Evolutionary conservation across 2,329 filamentous ascomycete genomes (phyloP).

Genomic region (Hypoxylon sp.): DNA sequence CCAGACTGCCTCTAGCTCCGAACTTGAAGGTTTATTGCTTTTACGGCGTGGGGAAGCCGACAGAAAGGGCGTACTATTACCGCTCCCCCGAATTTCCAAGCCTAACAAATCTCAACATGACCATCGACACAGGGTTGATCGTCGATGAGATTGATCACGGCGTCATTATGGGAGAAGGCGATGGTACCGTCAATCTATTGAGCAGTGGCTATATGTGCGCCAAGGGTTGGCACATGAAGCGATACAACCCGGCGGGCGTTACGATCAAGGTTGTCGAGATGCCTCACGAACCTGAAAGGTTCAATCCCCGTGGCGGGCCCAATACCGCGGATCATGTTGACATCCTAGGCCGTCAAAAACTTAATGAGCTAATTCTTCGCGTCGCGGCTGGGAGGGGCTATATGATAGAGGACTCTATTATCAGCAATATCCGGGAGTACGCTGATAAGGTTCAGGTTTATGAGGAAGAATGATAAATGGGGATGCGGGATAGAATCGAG

Average conservation of each 20-base stretch:
- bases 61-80: constrained; percentile 94
- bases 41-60: constrained; percentile 94
- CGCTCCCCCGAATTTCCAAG: constrained; percentile 75
- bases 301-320: constrained; percentile 82
- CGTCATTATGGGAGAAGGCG: constrained; percentile 95
- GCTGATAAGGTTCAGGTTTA: constrained; percentile 86
- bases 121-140: constrained; percentile 76
- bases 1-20: constrained; percentile 86
- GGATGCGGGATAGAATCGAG: constrained; percentile 27
- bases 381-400: constrained; percentile 90
- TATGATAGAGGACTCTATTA: constrained; percentile 80
- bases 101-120: constrained; percentile 78
- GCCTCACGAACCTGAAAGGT: constrained; percentile 94
- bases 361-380: constrained; percentile 91
- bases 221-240: constrained; percentile 91
- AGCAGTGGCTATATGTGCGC: constrained; percentile 97
- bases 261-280: constrained; percentile 93
- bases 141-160: constrained; percentile 81
- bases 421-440: constrained; percentile 87
- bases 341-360: constrained; percentile 87
- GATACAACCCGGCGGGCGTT: constrained; percentile 89
- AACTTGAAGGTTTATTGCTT: constrained; percentile 97
- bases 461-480: constrained; percentile 59
- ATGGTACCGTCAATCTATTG: constrained; percentile 94
- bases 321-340: constrained; percentile 93